Evolutionary conservation across 2,329 filamentous ascomycete species (phyloP), one percentile per base, ranked within the genome.

Genomic region (Curvularia sp.): DNA sequence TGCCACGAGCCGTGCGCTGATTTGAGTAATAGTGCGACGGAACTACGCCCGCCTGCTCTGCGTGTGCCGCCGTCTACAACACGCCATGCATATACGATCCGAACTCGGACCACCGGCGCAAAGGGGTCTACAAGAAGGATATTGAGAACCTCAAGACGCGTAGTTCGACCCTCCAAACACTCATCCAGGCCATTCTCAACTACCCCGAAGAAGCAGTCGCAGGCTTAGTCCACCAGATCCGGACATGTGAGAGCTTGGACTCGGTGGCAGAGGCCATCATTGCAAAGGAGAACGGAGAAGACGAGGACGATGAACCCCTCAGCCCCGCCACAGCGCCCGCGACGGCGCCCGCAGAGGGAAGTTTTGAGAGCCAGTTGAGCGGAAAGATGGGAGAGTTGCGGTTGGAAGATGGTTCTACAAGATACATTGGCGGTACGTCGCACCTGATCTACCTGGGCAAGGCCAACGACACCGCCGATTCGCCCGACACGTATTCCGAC

Each of bases 71-170:
- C 67, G 94, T 98, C 54, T 98, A 99, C 75, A 86, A 88, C 61
- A 95, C 91, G 49, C 88, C 91, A 79, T 97, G 95, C 76, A 84
- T 97, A 65, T 98, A 98, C 82, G 94, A 98, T 74, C 94, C 93
- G 3, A 96, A 93, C 74, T 97, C 93, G 58, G 95, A 99, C 76
- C 93, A 97, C 76, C 90, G 95, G 49, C 89, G 95, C 50, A 98
- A 98, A 77, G 95, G 95, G 60, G 95, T 98, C 49, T 98, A 98
- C 77, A 93, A 94, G 72, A 93, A 97, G 78, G 95, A 97, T 77
- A 87, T 90, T 24, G 93, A 97, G 76, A 92, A 87, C 72, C 85
- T 94, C 75, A 96, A 96, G 79, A 93, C 93, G 22, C 88, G 88
- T 62, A 92, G 89, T 71, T 91, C 92, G 35, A 98, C 94, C 1